A percentile compares a stretch with the other conserved stretches of the same genome.
phyloP scores from a whole-genome alignment of 2,329 filamentous ascomycete genomes.

The Daldinia sp. region DNA sequence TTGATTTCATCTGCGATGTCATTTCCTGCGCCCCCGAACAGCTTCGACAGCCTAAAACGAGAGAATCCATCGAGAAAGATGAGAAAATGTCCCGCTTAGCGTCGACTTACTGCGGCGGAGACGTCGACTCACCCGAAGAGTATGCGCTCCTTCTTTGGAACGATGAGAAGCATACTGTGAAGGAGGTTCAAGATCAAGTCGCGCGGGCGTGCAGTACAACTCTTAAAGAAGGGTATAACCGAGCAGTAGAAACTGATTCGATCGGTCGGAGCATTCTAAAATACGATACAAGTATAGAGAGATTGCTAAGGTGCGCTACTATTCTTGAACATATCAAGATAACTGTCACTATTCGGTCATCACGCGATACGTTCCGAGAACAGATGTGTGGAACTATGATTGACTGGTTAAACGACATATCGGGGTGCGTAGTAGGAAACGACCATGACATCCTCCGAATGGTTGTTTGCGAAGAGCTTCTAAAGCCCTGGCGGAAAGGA shows the following conservation, averaged over 20 bases:
- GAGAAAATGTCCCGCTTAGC: slow-evolving; percentile 83
- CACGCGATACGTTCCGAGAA: slow-evolving; percentile 94
- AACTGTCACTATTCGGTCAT: slow-evolving; percentile 92
- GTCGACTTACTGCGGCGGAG: slow-evolving; percentile 78
- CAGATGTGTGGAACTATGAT: slow-evolving; percentile 99
- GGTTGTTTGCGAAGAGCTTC: slow-evolving; percentile 89
- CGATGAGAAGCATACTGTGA: slow-evolving; percentile 96
- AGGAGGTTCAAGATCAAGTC: slow-evolving; percentile 90
- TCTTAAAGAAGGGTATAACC: slow-evolving; percentile 74
- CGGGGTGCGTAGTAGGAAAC: slow-evolving; percentile 85
- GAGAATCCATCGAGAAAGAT: slow-evolving; percentile 82
- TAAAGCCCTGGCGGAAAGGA: slow-evolving; percentile 87
- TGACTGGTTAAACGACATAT: slow-evolving; percentile 94
- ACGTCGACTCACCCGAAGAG: slow-evolving; percentile 75
- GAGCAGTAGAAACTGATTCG: slow-evolving; percentile 89
- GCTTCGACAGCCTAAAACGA: slow-evolving; percentile 85
- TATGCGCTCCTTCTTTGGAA: slow-evolving; percentile 95
- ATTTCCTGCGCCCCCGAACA: slow-evolving; percentile 98
- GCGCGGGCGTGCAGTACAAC: slow-evolving; percentile 86
- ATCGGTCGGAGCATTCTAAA: slow-evolving; percentile 88
- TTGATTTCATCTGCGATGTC: slow-evolving; percentile 98
- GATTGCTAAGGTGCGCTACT: slow-evolving; percentile 81
- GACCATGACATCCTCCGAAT: slow-evolving; percentile 84
- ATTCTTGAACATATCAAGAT: slow-evolving; percentile 96
- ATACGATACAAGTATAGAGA: slow-evolving; percentile 77